A percentile compares a stretch with the other conserved stretches of the same genome.
Evolutionary conservation across 257 asterid species (phyloP).

Genomic region (Solanum commersonii): DNA sequence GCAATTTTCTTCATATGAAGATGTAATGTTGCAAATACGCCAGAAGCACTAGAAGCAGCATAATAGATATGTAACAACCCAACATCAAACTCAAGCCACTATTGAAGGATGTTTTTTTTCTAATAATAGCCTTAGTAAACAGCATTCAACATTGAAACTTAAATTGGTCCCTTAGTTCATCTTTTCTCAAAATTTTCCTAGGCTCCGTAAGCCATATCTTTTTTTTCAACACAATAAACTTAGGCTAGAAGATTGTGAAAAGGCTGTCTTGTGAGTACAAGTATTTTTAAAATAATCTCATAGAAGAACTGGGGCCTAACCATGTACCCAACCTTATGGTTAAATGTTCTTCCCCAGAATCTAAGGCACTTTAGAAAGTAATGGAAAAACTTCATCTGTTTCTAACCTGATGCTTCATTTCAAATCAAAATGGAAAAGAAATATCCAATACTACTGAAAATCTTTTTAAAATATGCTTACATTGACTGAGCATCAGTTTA

Average conservation of each 20-base stretch:
- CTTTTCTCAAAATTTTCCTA: background rate
- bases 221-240: background rate
- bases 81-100: background rate
- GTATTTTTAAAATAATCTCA: background rate
- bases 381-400: background rate
- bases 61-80: background rate
- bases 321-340: background rate
- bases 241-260: background rate
- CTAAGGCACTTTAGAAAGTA: background rate
- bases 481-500: background rate
- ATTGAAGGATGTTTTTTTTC: background rate
- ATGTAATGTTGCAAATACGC: background rate
- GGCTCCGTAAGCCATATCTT: background rate
- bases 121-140: background rate
- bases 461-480: background rate
- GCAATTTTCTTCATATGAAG: background rate
- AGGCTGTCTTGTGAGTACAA: background rate
- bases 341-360: background rate
- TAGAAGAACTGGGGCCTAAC: background rate
- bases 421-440: background rate
- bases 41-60: background rate
- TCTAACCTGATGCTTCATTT: background rate
- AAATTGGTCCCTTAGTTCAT: background rate
- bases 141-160: background rate
- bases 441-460: background rate